Evolutionary conservation across 2,329 filamentous ascomycete genomes (phyloP).

Genomic region (Grosmannia penicillata): DNA sequence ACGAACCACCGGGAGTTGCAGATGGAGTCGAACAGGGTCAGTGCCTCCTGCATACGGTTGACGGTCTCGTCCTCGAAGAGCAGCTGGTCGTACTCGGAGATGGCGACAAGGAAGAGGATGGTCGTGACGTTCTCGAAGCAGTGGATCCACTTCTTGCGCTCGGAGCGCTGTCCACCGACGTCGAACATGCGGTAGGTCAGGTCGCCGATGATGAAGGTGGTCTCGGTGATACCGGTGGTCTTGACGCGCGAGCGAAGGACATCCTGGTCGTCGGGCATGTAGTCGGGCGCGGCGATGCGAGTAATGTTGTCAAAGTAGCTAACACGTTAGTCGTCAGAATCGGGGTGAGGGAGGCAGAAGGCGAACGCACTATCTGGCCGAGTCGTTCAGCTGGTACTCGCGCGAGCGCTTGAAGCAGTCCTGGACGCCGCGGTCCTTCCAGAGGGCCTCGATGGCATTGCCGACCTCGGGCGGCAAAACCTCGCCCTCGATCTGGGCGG

Average conservation of each 20-base stretch:
- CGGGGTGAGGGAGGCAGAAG: neutral
- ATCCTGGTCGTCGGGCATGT: slow-evolving; percentile 90
- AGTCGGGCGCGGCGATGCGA: slow-evolving; percentile 79
- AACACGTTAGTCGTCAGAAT: slow-evolving; percentile 18
- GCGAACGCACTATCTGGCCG: slow-evolving; percentile 66
- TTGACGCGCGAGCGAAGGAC: slow-evolving; percentile 92
- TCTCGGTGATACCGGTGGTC: slow-evolving; percentile 95
- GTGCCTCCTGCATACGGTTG: slow-evolving; percentile 84
- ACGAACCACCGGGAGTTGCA: slow-evolving; percentile 86
- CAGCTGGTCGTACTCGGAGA: slow-evolving; percentile 92
- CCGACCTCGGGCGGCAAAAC: slow-evolving; percentile 89
- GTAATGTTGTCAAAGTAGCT: slow-evolving; percentile 95
- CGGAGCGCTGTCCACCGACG: slow-evolving; percentile 86
- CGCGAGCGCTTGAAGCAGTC: slow-evolving; percentile 90
- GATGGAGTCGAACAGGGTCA: slow-evolving; percentile 77
- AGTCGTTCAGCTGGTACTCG: slow-evolving; percentile 94
- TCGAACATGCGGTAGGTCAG: slow-evolving; percentile 97
- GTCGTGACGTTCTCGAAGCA: slow-evolving; percentile 97
- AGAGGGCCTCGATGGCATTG: slow-evolving; percentile 79
- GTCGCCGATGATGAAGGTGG: slow-evolving; percentile 87
- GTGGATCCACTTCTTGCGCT: slow-evolving; percentile 99
- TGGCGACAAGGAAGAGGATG: slow-evolving; percentile 91
- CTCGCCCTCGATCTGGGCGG: slow-evolving; percentile 89
- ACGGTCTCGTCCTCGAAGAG: slow-evolving; percentile 93
- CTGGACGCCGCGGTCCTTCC: slow-evolving; percentile 86